A percentile compares a stretch with the other conserved stretches of the same genome.
Evolutionary conservation across 208 protist species (phyloP).

Genomic region (Tritrichomonas foetus): DNA sequence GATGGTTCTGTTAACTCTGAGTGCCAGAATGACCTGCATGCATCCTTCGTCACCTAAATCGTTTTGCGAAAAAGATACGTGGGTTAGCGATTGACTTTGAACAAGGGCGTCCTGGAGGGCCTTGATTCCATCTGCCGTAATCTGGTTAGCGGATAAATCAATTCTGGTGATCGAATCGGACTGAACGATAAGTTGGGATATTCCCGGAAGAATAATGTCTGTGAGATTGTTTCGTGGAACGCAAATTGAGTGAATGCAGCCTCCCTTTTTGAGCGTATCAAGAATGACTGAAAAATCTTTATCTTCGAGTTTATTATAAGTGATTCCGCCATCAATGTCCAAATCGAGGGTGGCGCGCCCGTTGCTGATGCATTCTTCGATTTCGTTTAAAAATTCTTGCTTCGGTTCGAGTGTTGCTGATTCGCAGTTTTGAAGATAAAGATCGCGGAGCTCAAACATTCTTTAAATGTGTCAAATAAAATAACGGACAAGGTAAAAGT

Average conservation of each 20-base stretch:
- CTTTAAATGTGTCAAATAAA: too few species aligned
- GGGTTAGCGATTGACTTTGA: not conserved
- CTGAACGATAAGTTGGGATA: not conserved
- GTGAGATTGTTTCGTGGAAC: constrained; percentile 22
- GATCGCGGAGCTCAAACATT: not conserved
- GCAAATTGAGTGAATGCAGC: not conserved
- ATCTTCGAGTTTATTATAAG: constrained; percentile 6
- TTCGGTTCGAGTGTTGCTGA: not conserved
- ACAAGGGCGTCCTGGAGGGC: not conserved
- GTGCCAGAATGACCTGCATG: not conserved
- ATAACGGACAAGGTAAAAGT: too few species aligned
- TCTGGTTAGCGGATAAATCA: not conserved
- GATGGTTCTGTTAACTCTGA: not conserved
- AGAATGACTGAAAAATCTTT: not conserved
- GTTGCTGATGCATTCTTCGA: not conserved
- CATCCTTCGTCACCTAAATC: constrained; percentile 19
- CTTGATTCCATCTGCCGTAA: constrained; percentile 11
- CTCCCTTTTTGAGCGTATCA: constrained; percentile 13
- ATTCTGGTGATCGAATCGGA: not conserved
- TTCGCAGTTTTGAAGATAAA: not conserved
- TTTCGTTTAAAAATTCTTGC: not conserved
- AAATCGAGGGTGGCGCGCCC: not conserved
- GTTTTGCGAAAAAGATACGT: not conserved
- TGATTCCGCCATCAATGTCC: not conserved
- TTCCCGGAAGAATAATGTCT: not conserved